phyloP scores from a whole-genome alignment of 805 yeast genomes.

The Starmerella floris region DNA sequence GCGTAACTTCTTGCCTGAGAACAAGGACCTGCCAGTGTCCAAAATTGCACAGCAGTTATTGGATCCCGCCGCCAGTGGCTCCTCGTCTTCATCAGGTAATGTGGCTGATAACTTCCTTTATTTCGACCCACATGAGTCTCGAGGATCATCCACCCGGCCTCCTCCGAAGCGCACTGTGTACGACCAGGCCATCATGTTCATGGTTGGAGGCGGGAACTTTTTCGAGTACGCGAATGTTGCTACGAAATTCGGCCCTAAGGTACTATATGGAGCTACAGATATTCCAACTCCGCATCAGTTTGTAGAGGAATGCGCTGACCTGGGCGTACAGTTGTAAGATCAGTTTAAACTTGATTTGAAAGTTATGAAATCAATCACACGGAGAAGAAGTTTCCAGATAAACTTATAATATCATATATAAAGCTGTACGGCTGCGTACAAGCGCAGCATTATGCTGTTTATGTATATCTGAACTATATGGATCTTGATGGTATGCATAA shows the following conservation, averaged over 20 bases:
- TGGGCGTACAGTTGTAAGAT: slow-evolving; percentile 20
- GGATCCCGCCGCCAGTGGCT: slow-evolving; percentile 45
- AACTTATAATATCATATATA: no score
- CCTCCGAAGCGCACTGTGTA: slow-evolving; percentile 66
- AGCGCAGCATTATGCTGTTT: no score
- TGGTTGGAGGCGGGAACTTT: slow-evolving; percentile 94
- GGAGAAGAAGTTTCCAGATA: no score
- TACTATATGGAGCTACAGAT: slow-evolving; percentile 79
- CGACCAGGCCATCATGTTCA: slow-evolving; percentile 73
- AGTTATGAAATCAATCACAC: no score
- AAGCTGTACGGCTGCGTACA: no score
- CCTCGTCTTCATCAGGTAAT: slow-evolving; percentile 23
- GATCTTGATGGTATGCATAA: no score
- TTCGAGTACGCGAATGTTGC: slow-evolving; percentile 86
- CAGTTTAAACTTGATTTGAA: no score
- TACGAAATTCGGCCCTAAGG: slow-evolving; percentile 56
- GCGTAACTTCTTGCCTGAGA: slow-evolving; percentile 75
- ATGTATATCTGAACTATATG: no score
- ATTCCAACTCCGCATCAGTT: slow-evolving; percentile 25
- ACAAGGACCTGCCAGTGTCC: slow-evolving; percentile 77
- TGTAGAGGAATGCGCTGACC: slow-evolving; percentile 25
- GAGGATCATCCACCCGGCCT: slow-evolving; percentile 82
- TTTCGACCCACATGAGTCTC: slow-evolving; percentile 71
- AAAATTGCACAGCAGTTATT: slow-evolving; percentile 80
- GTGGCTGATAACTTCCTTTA: slow-evolving; percentile 64